These are phyloP conservation scores for Gyromitra esculenta DNA, from an alignment of 2,329 filamentous ascomycete species.

Conservation along the genomic window DNA sequence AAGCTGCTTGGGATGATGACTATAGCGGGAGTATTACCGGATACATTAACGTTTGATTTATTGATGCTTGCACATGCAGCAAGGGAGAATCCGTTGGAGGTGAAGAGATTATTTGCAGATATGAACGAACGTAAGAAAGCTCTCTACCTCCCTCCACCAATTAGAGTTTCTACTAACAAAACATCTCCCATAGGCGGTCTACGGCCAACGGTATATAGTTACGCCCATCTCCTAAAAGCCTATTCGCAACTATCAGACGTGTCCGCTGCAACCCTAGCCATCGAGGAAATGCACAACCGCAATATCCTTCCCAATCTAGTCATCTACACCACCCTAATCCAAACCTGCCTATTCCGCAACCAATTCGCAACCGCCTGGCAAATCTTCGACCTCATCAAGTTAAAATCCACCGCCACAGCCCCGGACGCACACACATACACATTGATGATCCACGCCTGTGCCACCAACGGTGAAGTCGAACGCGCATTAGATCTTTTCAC, in stretches of 20 bases:
- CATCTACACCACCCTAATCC: conserved; percentile 54
- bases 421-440: conserved; percentile 49
- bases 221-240: conserved; percentile 54
- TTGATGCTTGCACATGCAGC: conserved; percentile 52
- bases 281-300: conserved; percentile 53
- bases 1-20: conserved; percentile 49
- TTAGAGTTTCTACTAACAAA: conserved; percentile 4
- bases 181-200: conserved; percentile 37
- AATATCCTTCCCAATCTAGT: conserved; percentile 51
- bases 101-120: conserved; percentile 47
- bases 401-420: conserved; percentile 53
- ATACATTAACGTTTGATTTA: conserved; percentile 53
- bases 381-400: conserved; percentile 55
- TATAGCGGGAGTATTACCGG: conserved; percentile 17
- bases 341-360: conserved; percentile 51
- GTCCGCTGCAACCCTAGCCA: conserved; percentile 43
- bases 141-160: neutral
- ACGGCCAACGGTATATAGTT: conserved; percentile 52
- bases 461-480: conserved; percentile 52
- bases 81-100: conserved; percentile 30
- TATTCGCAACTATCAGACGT: conserved; percentile 51
- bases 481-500: conserved; percentile 52
- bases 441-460: conserved; percentile 55
- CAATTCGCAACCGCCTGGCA: conserved; percentile 53
- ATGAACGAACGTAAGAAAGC: conserved; percentile 50